Evolutionary conservation across 2,329 filamentous ascomycete genomes (phyloP), one percentile per base, ranked within the genome.

Genomic region (Claviceps quebecensis): DNA sequence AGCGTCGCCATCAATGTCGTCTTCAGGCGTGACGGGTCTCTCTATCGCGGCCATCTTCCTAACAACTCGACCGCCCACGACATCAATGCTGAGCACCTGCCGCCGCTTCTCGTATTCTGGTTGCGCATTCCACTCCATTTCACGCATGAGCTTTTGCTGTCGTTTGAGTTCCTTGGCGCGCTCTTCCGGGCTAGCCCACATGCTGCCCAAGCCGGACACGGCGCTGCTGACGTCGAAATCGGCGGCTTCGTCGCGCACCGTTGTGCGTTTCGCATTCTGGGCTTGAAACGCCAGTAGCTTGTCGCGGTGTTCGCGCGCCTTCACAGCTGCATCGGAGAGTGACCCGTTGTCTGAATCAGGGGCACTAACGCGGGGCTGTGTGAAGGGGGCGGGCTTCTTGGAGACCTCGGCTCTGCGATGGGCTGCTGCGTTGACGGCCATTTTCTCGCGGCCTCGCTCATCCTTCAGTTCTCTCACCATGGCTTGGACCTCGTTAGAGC

Each of bases 101-200:
- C 78, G 80, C 53, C 87, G 77, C 75, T 91, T 95, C 70, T 96
- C 90, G 66, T 89, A 95, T 55, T 94, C 90, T 0, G 89, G 88
- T 49, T 78, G 73, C 4, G 85, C 83, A 58, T 85, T 86, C 82
- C 89, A 94, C 60, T 95, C 87, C 74, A 93, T 83, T 67, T 95
- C 87, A 5, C 87, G 73, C 58, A 95, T 68, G 3, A 90, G 71
- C 63, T 86, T 87, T 67, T 95, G 89, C 67, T 95, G 90, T 53
- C 82, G 78, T 67, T 91, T 94, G 52, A 95, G 70, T 64, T 93
- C 87, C 56, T 82, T 73, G 1, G 89, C 90, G 43, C 89, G 77
- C 65, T 95, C 87, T 56, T 86, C 82, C 0, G 89, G 87, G 16
- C 73, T 87, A 48, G 88, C 86, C 89, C 89, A 95, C 70, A 93